Evolutionary conservation across 768 basidiomycete species (phyloP).

Genomic region (Ramaria sp.): DNA sequence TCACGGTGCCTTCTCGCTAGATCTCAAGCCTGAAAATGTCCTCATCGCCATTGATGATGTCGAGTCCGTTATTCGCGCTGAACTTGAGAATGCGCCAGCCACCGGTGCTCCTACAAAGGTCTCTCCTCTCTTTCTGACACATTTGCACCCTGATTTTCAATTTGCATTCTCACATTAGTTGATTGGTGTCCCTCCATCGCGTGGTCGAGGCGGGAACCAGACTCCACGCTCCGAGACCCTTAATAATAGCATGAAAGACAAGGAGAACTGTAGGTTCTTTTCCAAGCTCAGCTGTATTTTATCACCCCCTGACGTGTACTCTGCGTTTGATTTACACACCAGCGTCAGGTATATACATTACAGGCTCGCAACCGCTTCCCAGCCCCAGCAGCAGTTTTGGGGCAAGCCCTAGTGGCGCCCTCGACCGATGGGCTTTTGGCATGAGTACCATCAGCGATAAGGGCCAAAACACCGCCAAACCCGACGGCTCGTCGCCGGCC

Average conservation of each 20-base stretch:
- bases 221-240: conserved; percentile 71
- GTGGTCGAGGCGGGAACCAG: conserved; percentile 92
- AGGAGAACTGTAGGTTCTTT: conserved; percentile 8
- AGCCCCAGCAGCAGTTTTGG: conserved; percentile 62
- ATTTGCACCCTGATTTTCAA: too few species aligned
- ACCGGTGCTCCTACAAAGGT: conserved; percentile 28
- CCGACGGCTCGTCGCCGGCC: conserved; percentile 24
- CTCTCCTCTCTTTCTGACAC: conserved; percentile 6
- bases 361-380: conserved; percentile 87
- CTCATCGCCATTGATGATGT: conserved; percentile 96
- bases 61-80: conserved; percentile 80
- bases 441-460: conserved; percentile 81
- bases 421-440: conserved; percentile 84
- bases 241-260: conserved; percentile 11
- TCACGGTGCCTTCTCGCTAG: conserved; percentile 24
- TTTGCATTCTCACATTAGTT: conserved; percentile 32
- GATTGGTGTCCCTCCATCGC: conserved; percentile 87
- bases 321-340: too few species aligned
- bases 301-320: too few species aligned
- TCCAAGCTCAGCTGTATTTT: background rate
- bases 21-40: conserved; percentile 97
- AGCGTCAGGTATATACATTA: conserved; percentile 52
- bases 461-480: conserved; percentile 19
- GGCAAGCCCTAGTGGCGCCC: conserved; percentile 38
- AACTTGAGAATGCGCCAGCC: conserved; percentile 46